phyloP scores from a whole-genome alignment of 1,284 basidiomycete species.

The Agaricales sp. region DNA sequence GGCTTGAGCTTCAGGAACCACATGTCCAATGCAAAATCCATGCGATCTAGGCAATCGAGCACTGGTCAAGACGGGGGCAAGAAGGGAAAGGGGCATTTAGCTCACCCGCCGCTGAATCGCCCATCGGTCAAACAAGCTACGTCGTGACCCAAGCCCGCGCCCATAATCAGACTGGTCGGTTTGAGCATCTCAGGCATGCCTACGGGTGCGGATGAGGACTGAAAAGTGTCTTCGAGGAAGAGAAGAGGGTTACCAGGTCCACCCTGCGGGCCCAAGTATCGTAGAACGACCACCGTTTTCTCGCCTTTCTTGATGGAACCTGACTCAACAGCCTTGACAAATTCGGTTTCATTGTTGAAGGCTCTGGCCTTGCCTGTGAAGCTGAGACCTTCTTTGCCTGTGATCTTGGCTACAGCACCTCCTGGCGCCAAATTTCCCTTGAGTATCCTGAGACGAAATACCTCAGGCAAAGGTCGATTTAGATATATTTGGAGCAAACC shows the following conservation, averaged over 20 bases:
- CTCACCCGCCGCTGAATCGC: slow-evolving; percentile 86
- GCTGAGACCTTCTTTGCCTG: slow-evolving; percentile 82
- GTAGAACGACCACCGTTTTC: slow-evolving; percentile 83
- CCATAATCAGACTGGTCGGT: slow-evolving; percentile 85
- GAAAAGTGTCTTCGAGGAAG: slow-evolving; percentile 8
- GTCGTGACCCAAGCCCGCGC: slow-evolving; percentile 83
- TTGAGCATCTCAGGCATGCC: slow-evolving; percentile 97
- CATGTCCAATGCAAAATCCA: slow-evolving; percentile 88
- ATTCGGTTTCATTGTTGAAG: slow-evolving; percentile 78
- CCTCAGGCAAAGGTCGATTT: slow-evolving; percentile 5
- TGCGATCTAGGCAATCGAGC: slow-evolving; percentile 46
- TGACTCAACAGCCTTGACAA: slow-evolving; percentile 72
- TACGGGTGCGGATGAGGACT: slow-evolving; percentile 14
- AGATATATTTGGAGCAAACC: slow-evolving; percentile 36
- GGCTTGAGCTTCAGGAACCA: slow-evolving; percentile 82
- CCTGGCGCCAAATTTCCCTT: slow-evolving; percentile 87
- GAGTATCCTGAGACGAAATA: slow-evolving; percentile 42
- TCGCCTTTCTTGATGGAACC: slow-evolving; percentile 78
- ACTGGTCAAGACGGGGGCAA: slow-evolving; percentile 10
- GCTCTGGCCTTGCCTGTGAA: slow-evolving; percentile 80
- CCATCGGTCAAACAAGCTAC: slow-evolving; percentile 92
- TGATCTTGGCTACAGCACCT: slow-evolving; percentile 91
- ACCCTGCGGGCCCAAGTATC: slow-evolving; percentile 85
- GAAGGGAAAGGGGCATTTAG: slow-evolving; percentile 12
- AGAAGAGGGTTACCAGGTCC: slow-evolving; percentile 57